A percentile compares a stretch with the other conserved stretches of the same genome.
These are phyloP conservation scores for Sanghuangporus baumii DNA, from an alignment of 1,284 basidiomycete species.

Conservation along the genomic window DNA sequence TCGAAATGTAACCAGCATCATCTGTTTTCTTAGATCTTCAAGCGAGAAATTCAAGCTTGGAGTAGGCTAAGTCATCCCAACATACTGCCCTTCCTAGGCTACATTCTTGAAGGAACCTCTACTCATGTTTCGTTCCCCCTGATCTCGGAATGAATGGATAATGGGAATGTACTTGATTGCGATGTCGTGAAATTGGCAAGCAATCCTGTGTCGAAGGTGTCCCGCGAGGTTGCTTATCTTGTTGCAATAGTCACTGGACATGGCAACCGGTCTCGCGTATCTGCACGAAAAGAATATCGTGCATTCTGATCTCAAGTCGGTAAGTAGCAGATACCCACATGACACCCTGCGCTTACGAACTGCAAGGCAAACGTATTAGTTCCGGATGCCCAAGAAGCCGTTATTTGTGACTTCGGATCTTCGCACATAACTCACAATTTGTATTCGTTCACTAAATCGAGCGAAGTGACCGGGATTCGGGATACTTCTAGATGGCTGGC, in stretches of 20 bases:
- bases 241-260: not conserved
- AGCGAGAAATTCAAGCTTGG: not conserved
- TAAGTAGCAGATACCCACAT: not conserved
- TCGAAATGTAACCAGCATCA: too few relatives aligned
- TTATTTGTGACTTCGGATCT: not conserved
- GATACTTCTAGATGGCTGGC: not conserved
- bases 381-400: not conserved
- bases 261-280: slow-evolving; percentile 2
- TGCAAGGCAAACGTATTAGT: not conserved
- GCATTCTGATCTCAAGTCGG: slow-evolving; percentile 1
- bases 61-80: not conserved
- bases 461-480: not conserved
- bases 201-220: not conserved
- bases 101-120: not conserved
- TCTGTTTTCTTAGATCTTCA: not conserved
- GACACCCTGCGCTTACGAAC: not conserved
- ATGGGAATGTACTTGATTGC: not conserved
- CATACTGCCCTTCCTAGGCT: not conserved
- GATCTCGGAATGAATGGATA: slow-evolving; percentile 3
- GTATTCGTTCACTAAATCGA: not conserved
- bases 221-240: not conserved
- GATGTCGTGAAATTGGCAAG: not conserved
- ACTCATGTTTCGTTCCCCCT: not conserved
- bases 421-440: not conserved
- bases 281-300: not conserved